These are phyloP conservation scores for Hypoxylon perforatum DNA, from an alignment of 495 filamentous ascomycete genomes.

Conservation along the genomic window DNA sequence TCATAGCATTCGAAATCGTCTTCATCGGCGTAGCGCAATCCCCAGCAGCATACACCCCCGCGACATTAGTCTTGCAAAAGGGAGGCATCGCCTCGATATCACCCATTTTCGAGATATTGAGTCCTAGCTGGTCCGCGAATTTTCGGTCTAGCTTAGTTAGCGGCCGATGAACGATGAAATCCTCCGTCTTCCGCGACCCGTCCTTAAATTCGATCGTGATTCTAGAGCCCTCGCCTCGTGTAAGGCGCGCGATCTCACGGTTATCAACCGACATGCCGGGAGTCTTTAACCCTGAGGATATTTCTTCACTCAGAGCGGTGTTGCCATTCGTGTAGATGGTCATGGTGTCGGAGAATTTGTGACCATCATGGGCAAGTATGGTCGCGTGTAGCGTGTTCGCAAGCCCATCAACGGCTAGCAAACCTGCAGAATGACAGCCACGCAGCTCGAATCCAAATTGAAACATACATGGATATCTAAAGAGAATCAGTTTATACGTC, in stretches of 20 bases:
- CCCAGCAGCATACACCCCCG: background rate
- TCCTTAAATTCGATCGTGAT: too few relatives aligned
- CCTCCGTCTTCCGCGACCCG: background rate
- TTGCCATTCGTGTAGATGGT: conserved; percentile 3
- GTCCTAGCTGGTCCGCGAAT: background rate
- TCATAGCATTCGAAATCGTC: background rate
- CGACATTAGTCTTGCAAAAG: background rate
- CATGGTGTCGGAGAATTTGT: conserved; percentile 1
- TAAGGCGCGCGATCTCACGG: too few relatives aligned
- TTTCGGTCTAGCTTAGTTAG: background rate
- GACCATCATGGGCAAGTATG: background rate
- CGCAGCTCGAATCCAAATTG: background rate
- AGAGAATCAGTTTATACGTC: background rate
- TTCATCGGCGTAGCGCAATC: conserved; percentile 1
- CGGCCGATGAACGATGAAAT: conserved; percentile 8
- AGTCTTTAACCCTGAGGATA: too few relatives aligned
- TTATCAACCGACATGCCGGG: too few relatives aligned
- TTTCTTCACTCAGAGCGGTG: too few relatives aligned
- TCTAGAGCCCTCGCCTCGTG: too few relatives aligned
- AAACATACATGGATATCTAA: conserved; percentile 1
- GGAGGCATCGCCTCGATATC: background rate
- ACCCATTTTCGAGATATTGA: background rate
- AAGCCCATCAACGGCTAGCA: background rate
- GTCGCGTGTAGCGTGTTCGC: background rate
- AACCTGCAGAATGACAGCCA: background rate